A percentile compares a stretch with the other conserved stretches of the same genome.
These are phyloP conservation scores for Carpinus viminea DNA, from an alignment of 306 rosid species.

Conservation along the genomic window DNA sequence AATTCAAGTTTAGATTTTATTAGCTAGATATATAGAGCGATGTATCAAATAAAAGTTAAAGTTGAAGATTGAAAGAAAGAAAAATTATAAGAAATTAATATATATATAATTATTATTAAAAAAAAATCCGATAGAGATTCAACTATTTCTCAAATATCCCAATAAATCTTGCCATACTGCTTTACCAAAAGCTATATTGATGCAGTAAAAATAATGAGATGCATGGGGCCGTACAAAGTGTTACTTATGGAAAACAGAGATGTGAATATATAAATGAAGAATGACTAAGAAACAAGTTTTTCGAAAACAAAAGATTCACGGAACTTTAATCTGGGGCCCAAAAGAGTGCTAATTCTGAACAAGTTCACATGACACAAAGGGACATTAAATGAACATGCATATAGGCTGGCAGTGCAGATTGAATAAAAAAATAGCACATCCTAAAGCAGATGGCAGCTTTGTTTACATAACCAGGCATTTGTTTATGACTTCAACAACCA, in stretches of 20 bases:
- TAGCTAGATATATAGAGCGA: background rate
- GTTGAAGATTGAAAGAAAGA: background rate
- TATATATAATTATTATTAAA: too few species aligned
- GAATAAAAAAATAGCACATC: background rate
- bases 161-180: background rate
- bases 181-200: background rate
- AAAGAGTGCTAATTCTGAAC: background rate
- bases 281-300: background rate
- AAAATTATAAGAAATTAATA: too few species aligned
- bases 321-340: background rate
- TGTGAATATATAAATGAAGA: background rate
- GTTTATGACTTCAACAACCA: background rate
- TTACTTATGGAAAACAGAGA: background rate
- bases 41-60: background rate
- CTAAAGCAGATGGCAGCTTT: background rate
- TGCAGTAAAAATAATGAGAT: background rate
- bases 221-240: background rate
- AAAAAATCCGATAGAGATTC: background rate
- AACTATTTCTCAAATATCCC: background rate
- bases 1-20: too few species aligned
- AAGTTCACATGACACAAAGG: background rate
- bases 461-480: background rate
- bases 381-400: background rate
- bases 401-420: background rate
- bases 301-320: background rate